These are phyloP conservation scores for Cladorrhinum sp. DNA, from an alignment of 2,329 filamentous ascomycete species.

Conservation along the genomic window DNA sequence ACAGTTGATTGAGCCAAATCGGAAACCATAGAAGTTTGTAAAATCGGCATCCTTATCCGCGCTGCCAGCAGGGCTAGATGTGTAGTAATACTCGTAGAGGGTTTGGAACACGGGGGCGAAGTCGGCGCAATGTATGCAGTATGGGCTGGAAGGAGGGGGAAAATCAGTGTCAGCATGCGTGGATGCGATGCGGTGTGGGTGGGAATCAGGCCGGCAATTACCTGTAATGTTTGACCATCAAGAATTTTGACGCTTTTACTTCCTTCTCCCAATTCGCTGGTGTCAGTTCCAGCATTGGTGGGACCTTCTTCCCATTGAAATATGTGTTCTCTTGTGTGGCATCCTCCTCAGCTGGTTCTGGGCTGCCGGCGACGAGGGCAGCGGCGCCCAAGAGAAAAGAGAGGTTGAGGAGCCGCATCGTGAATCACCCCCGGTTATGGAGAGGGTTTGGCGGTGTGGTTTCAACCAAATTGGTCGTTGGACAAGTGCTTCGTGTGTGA, in stretches of 20 bases:
- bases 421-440: neutral
- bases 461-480: neutral
- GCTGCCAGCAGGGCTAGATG: conserved; percentile 66
- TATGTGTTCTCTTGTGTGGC: conserved; percentile 45
- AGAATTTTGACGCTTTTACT: conserved; percentile 50
- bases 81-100: conserved; percentile 91
- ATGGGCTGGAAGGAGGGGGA: conserved; percentile 51
- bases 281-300: conserved; percentile 60
- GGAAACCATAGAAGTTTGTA: conserved; percentile 80
- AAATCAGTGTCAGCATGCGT: conserved; percentile 27
- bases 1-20: conserved; percentile 85
- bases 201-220: conserved; percentile 35
- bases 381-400: conserved; percentile 48
- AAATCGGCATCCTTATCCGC: conserved; percentile 60
- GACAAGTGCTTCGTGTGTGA: conserved; percentile 5
- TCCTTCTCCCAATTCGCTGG: conserved; percentile 56
- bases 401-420: conserved; percentile 27
- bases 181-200: conserved; percentile 6
- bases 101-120: conserved; percentile 88
- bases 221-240: conserved; percentile 67
- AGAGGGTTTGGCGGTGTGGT: neutral
- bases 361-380: conserved; percentile 36
- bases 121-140: conserved; percentile 68
- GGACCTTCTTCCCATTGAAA: conserved; percentile 66
- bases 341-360: conserved; percentile 36